These are phyloP conservation scores for Geotrichum europaeum DNA, from an alignment of 1,139 yeast species.

Conservation along the genomic window DNA sequence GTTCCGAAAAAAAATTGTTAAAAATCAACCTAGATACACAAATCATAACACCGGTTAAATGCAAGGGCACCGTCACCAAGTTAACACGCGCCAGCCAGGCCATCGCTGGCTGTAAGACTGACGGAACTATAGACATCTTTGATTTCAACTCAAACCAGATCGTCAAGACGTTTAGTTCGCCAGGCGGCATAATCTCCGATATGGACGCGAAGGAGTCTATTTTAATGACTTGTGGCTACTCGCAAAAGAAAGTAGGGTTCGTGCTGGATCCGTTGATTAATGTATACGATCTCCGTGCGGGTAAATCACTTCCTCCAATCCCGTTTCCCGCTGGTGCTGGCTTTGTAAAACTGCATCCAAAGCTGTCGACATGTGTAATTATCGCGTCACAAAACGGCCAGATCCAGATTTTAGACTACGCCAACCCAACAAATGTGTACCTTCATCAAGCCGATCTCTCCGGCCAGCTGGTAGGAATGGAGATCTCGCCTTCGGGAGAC, in stretches of 20 bases:
- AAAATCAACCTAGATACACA: conserved; percentile 61
- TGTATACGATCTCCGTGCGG: conserved; percentile 70
- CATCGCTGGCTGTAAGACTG: conserved; percentile 57
- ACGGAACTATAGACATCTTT: conserved; percentile 70
- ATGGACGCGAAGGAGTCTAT: conserved; percentile 72
- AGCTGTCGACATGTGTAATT: conserved; percentile 69
- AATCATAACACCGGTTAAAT: conserved; percentile 26
- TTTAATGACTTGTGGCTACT: conserved; percentile 76
- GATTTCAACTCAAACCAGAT: conserved; percentile 58
- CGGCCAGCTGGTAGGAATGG: conserved; percentile 50
- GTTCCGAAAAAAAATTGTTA: conserved; percentile 42
- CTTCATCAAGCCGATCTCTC: conserved; percentile 33
- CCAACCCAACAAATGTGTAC: conserved; percentile 62
- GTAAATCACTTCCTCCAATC: conserved; percentile 71
- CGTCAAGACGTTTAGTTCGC: conserved; percentile 61
- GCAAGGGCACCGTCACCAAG: conserved; percentile 37
- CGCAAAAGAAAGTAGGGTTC: conserved; percentile 49
- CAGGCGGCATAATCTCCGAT: conserved; percentile 69
- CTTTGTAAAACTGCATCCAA: conserved; percentile 79
- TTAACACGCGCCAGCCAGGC: conserved; percentile 39
- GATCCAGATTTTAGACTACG: conserved; percentile 76
- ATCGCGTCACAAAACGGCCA: conserved; percentile 76
- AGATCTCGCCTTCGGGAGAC: conserved; percentile 77
- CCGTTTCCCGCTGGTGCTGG: conserved; percentile 90
- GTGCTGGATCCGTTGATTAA: conserved; percentile 78